Conservation (phyloP, 352 stramenopile species). For the Saprolegnia diclina region DNA sequence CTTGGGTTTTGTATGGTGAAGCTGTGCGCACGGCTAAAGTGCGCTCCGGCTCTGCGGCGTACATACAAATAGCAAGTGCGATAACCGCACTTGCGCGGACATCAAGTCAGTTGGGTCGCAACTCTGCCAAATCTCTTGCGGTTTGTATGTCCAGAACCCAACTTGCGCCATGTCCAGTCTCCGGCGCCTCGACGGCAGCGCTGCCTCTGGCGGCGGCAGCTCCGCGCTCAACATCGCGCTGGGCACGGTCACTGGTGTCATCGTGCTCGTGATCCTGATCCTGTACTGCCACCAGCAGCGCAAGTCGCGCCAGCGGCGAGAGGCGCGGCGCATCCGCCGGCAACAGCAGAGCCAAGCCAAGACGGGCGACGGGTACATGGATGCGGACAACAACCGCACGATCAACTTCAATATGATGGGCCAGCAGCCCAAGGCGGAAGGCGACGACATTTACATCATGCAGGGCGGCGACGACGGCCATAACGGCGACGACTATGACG, state of each 20-base stretch:
- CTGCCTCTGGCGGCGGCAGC: neutral
- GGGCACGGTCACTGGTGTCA: conserved; percentile 17
- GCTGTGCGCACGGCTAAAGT: neutral
- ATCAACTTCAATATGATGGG: conserved; percentile 25
- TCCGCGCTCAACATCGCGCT: conserved; percentile 18
- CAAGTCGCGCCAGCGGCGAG: conserved; percentile 15
- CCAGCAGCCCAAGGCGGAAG: neutral
- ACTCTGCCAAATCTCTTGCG: neutral
- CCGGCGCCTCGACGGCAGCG: neutral
- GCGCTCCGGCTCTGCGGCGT: neutral
- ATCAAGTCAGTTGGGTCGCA: neutral
- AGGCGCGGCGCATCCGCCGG: conserved; percentile 12
- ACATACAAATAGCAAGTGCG: neutral
- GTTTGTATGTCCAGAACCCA: neutral
- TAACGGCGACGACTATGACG: neutral
- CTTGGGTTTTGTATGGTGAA: neutral
- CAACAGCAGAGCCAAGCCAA: conserved; percentile 5
- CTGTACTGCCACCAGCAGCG: conserved; percentile 18
- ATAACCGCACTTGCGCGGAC: neutral
- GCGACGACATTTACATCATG: conserved; percentile 22
- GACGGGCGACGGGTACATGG: conserved; percentile 18
- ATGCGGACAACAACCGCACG: conserved; percentile 17
- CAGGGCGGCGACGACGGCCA: conserved; percentile 7
- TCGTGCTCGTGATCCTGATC: conserved; percentile 20
- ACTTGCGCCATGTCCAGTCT: conserved; percentile 1